phyloP scores from a whole-genome alignment of 2,329 filamentous ascomycete genomes.

The Claviceps paspali region DNA sequence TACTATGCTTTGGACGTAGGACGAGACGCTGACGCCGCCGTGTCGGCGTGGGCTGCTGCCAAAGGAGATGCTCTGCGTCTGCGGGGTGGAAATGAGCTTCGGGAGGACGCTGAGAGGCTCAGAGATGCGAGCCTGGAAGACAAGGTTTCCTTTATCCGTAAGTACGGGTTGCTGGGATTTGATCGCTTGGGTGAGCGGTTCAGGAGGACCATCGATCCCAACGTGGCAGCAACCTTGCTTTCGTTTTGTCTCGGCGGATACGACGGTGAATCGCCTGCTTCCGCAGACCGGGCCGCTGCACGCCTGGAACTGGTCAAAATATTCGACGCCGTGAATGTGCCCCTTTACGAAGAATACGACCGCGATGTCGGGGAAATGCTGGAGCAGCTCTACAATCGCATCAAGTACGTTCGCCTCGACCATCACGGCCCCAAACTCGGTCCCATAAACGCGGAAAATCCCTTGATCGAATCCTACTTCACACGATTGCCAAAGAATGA shows the following conservation, averaged over 20 bases:
- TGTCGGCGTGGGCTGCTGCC: slow-evolving; percentile 57
- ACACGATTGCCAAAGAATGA: slow-evolving; percentile 72
- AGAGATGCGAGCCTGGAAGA: slow-evolving; percentile 29
- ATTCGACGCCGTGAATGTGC: slow-evolving; percentile 71
- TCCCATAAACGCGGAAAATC: slow-evolving; percentile 58
- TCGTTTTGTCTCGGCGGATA: slow-evolving; percentile 41
- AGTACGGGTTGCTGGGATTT: slow-evolving; percentile 53
- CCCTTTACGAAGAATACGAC: slow-evolving; percentile 88
- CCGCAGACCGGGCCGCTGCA: slow-evolving; percentile 33
- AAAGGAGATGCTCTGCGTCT: slow-evolving; percentile 39
- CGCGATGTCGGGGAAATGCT: slow-evolving; percentile 67
- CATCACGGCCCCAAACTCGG: slow-evolving; percentile 79
- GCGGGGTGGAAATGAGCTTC: slow-evolving; percentile 22
- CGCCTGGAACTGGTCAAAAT: slow-evolving; percentile 44
- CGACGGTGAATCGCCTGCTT: slow-evolving; percentile 29
- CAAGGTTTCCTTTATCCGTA: slow-evolving; percentile 46
- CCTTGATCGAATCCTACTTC: slow-evolving; percentile 89
- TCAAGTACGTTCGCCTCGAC: slow-evolving; percentile 90
- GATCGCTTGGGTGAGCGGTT: slow-evolving; percentile 71
- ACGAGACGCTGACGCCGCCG: slow-evolving; percentile 48
- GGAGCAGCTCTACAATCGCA: slow-evolving; percentile 82
- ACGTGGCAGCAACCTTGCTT: slow-evolving; percentile 44
- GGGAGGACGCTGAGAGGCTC: slow-evolving; percentile 29
- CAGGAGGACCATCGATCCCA: slow-evolving; percentile 54
- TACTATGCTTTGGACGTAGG: slow-evolving; percentile 79